Evolutionary conservation across 306 rosid genomes (phyloP).

Genomic region (Macrotyloma uniflorum): DNA sequence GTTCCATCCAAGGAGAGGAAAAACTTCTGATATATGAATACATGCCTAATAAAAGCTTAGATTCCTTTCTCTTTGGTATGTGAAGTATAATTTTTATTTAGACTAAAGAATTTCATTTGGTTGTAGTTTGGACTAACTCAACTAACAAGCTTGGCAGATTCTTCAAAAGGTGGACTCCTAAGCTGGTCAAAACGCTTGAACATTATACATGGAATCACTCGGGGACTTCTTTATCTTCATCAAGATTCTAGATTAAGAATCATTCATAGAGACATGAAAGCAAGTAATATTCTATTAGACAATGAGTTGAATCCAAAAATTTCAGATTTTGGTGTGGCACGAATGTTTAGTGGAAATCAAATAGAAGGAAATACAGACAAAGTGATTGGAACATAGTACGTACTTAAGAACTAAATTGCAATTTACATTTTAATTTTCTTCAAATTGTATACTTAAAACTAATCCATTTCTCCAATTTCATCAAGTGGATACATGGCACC

Average conservation of each 20-base stretch:
- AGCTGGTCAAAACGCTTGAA: conserved; percentile 36
- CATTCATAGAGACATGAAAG: conserved; percentile 46
- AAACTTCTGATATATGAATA: conserved; percentile 37
- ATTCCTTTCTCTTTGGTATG: conserved; percentile 46
- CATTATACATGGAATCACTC: conserved; percentile 40
- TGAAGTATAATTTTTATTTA: not conserved
- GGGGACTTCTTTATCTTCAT: conserved; percentile 46
- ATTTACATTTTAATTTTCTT: not conserved
- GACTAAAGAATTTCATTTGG: not conserved
- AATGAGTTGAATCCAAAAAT: conserved; percentile 39
- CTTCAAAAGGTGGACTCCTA: not conserved
- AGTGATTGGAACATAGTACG: conserved; percentile 41
- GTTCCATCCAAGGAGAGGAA: conserved; percentile 43
- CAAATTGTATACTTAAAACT: not conserved
- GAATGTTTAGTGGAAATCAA: conserved; percentile 34
- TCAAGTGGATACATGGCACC: conserved; percentile 44
- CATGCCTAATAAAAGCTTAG: conserved; percentile 46
- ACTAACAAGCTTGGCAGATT: conserved; percentile 21
- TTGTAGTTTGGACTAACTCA: conserved; percentile 2
- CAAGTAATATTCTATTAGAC: conserved; percentile 41
- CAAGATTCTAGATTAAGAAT: conserved; percentile 45
- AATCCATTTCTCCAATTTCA: not conserved
- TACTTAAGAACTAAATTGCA: not conserved
- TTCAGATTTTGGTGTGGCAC: conserved; percentile 40
- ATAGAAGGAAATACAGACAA: conserved; percentile 25